A percentile compares a stretch with the other conserved stretches of the same genome.
Evolutionary conservation across 163 green algal species (phyloP).

Genomic region (Scenedesmus sp.): DNA sequence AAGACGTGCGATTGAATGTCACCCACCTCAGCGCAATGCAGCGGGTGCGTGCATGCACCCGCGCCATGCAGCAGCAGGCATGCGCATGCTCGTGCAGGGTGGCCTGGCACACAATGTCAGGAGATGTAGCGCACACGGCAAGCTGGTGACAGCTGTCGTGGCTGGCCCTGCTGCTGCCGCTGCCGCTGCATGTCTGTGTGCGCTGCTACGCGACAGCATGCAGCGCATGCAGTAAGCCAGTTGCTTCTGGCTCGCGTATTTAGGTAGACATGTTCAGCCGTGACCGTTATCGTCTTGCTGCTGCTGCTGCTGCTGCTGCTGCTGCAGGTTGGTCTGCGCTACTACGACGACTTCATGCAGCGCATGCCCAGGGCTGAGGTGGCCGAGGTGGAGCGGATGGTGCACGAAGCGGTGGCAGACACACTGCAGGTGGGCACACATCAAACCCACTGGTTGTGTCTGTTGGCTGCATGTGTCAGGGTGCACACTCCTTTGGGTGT

Average conservation of each 20-base stretch:
- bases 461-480: too few relatives aligned
- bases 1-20: slow-evolving; percentile 61
- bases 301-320: slow-evolving; percentile 61
- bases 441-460: too few relatives aligned
- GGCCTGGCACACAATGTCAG: too few relatives aligned
- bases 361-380: slow-evolving; percentile 73
- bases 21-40: background rate
- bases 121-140: too few relatives aligned
- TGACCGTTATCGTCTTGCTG: too few relatives aligned
- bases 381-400: slow-evolving; percentile 42
- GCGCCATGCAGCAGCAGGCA: background rate
- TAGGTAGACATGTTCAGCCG: too few relatives aligned
- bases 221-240: too few relatives aligned
- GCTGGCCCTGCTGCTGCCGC: slow-evolving; percentile 53
- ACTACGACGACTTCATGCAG: slow-evolving; percentile 75
- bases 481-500: too few relatives aligned
- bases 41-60: background rate
- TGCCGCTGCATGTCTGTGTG: slow-evolving; percentile 70
- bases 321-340: slow-evolving; percentile 73
- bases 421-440: slow-evolving; percentile 4
- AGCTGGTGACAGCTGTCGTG: too few relatives aligned
- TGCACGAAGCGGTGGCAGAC: slow-evolving; percentile 52
- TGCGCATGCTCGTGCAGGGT: too few relatives aligned
- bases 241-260: too few relatives aligned
- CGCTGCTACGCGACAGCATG: slow-evolving; percentile 74